Conservation (phyloP, 225 moss, liverwort and hornwort species). For the Marchantia polymorpha region DNA sequence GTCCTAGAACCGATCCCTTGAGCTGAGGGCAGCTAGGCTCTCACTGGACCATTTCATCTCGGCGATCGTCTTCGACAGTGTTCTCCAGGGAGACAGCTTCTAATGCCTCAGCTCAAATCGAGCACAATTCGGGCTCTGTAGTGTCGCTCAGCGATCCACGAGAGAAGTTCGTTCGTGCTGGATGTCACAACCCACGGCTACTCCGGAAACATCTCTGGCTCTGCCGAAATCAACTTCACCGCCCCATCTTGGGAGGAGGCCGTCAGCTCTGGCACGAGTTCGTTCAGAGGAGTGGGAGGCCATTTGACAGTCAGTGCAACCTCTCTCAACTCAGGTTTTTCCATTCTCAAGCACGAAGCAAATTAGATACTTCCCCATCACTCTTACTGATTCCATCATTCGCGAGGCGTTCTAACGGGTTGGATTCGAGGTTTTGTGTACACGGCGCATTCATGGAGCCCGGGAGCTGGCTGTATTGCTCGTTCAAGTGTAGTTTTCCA, state of each 20-base stretch:
- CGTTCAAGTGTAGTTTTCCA: no score
- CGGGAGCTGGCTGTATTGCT: no score
- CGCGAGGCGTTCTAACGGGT: no score
- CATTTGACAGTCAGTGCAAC: neutral
- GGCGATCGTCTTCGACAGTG: neutral
- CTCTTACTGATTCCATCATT: no score
- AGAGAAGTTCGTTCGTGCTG: neutral
- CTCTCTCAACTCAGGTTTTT: neutral
- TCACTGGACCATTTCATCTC: neutral
- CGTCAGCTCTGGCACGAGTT: no score
- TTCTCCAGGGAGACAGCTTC: neutral
- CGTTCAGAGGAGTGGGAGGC: neutral
- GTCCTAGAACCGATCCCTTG: no score
- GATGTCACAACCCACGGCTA: neutral
- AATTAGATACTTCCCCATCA: neutral
- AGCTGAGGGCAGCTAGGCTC: no score
- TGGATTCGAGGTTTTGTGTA: no score
- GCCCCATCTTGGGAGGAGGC: neutral
- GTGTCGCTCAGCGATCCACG: neutral
- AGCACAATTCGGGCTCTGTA: neutral
- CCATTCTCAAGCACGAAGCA: constrained; percentile 6
- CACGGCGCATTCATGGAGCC: no score
- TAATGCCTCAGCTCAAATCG: neutral
- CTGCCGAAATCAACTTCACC: neutral
- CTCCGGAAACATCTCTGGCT: neutral